Evolutionary conservation across 805 yeast species (phyloP).

Genomic region (Yamadazyma ubonensis): DNA sequence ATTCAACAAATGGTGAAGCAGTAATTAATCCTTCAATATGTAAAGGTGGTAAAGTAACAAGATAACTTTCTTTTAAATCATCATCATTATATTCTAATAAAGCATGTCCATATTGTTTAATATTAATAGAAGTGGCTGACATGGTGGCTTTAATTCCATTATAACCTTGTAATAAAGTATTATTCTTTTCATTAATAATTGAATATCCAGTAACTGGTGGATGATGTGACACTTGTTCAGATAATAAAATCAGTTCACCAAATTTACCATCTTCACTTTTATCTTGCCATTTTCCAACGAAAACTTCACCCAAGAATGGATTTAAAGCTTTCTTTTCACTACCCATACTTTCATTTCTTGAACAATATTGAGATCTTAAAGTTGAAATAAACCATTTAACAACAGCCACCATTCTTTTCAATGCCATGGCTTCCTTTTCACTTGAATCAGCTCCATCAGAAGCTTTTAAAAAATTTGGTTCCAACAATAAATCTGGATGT

Average conservation of each 20-base stretch:
- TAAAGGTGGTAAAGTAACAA: constrained; percentile 88
- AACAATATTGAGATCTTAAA: constrained; percentile 88
- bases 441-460: constrained; percentile 36
- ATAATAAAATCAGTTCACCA: constrained; percentile 75
- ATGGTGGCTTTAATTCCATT: constrained; percentile 85
- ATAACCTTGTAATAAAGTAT: constrained; percentile 78
- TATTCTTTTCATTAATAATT: constrained; percentile 67
- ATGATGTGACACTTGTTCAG: constrained; percentile 96
- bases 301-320: constrained; percentile 93
- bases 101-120: constrained; percentile 93
- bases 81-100: constrained; percentile 61
- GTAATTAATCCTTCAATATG: constrained; percentile 91
- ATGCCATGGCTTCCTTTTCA: constrained; percentile 44
- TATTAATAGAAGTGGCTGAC: constrained; percentile 73
- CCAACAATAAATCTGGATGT: constrained; percentile 79
- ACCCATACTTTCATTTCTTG: constrained; percentile 90
- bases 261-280: constrained; percentile 39
- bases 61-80: constrained; percentile 62
- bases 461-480: constrained; percentile 53
- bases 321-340: constrained; percentile 95
- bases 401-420: constrained; percentile 75
- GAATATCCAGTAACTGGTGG: constrained; percentile 97
- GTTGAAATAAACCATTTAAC: constrained; percentile 90
- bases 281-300: constrained; percentile 84
- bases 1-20: constrained; percentile 92